These are phyloP conservation scores for Diaporthe amygdali DNA, from an alignment of 2,329 filamentous ascomycete species.

Conservation along the genomic window DNA sequence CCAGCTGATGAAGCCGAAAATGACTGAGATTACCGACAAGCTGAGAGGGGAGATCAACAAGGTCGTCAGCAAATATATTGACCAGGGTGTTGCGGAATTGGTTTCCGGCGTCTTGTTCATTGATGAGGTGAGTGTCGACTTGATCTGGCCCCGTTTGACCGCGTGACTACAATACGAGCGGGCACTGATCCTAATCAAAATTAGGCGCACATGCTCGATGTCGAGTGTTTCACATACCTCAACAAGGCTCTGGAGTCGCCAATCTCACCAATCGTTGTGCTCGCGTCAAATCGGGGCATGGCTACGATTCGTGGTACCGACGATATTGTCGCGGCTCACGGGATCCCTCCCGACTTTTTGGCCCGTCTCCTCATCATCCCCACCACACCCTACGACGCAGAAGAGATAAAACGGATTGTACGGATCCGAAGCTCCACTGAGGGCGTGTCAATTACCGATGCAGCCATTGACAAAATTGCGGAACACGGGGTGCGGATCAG, in stretches of 20 bases:
- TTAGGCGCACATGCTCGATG: slow-evolving; percentile 98
- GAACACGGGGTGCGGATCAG: slow-evolving; percentile 88
- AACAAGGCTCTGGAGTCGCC: slow-evolving; percentile 96
- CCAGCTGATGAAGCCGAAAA: slow-evolving; percentile 98
- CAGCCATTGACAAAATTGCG: slow-evolving; percentile 85
- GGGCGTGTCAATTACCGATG: slow-evolving; percentile 77
- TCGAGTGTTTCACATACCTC: slow-evolving; percentile 98
- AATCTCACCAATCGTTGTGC: slow-evolving; percentile 95
- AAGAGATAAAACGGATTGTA: slow-evolving; percentile 94
- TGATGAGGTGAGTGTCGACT: slow-evolving; percentile 77
- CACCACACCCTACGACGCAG: slow-evolving; percentile 84
- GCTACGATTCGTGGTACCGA: slow-evolving; percentile 89
- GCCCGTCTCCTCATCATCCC: slow-evolving; percentile 95
- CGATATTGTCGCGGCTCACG: slow-evolving; percentile 84
- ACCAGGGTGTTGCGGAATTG: slow-evolving; percentile 95
- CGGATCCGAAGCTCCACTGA: slow-evolving; percentile 83
- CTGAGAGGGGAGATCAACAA: slow-evolving; percentile 96
- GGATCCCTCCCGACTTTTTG: slow-evolving; percentile 91
- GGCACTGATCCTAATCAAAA: slow-evolving; percentile 25
- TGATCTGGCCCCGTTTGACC: slow-evolving; percentile 14
- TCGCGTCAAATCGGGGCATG: slow-evolving; percentile 95
- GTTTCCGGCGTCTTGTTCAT: slow-evolving; percentile 99
- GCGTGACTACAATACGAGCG: slow-evolving; percentile 16
- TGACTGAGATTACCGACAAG: slow-evolving; percentile 99
- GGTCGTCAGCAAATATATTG: slow-evolving; percentile 98